A percentile compares a stretch with the other conserved stretches of the same genome.
These are phyloP conservation scores for Pythium vanterpoolii DNA, from an alignment of 352 stramenopile species.

Conservation along the genomic window DNA sequence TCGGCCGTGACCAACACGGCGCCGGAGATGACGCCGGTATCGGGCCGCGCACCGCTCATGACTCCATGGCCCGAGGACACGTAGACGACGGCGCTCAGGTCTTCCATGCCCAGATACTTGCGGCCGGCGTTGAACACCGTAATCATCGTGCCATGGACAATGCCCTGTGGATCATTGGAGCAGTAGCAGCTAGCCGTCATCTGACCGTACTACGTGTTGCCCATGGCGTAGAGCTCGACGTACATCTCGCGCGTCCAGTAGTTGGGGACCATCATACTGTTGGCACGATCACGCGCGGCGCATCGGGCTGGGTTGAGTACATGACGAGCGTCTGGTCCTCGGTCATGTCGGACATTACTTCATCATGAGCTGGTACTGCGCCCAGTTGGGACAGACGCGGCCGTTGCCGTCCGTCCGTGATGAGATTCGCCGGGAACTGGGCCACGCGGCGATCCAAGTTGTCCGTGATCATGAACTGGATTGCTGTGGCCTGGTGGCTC, in stretches of 20 bases:
- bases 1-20: slow-evolving; percentile 86
- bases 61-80: slow-evolving; percentile 82
- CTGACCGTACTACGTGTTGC: slow-evolving; percentile 86
- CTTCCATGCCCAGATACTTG: slow-evolving; percentile 78
- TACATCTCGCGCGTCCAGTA: slow-evolving; percentile 85
- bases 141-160: slow-evolving; percentile 90
- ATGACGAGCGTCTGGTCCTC: slow-evolving; percentile 88
- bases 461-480: slow-evolving; percentile 92
- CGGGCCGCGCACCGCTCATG: slow-evolving; percentile 86
- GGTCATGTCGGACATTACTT: slow-evolving; percentile 86
- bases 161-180: slow-evolving; percentile 90
- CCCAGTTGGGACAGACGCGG: slow-evolving; percentile 89
- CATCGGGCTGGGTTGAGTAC: slow-evolving; percentile 77
- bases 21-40: slow-evolving; percentile 80
- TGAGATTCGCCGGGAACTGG: slow-evolving; percentile 84
- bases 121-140: slow-evolving; percentile 85
- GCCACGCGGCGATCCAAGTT: slow-evolving; percentile 83
- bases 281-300: slow-evolving; percentile 82
- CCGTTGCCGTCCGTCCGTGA: slow-evolving; percentile 90
- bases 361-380: slow-evolving; percentile 87
- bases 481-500: slow-evolving; percentile 69
- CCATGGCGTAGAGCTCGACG: slow-evolving; percentile 87
- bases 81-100: slow-evolving; percentile 78
- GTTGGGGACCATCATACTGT: slow-evolving; percentile 90
- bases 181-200: slow-evolving; percentile 90